Conservation (phyloP, 1,139 yeast species). For the Hanseniaspora sp. region DNA sequence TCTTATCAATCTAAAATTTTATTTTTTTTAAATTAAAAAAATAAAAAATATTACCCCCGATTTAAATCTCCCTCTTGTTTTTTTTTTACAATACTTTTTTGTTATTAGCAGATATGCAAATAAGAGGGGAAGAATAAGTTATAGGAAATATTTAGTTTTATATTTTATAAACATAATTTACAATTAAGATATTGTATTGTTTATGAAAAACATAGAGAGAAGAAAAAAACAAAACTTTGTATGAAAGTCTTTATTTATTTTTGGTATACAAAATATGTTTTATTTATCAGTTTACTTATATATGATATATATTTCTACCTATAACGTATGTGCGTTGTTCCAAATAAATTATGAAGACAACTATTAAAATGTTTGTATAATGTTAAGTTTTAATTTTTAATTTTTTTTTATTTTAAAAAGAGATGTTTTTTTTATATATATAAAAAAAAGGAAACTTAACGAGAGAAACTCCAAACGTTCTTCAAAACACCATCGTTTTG, state of each 20-base stretch:
- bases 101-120: too few species aligned
- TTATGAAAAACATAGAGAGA: not conserved
- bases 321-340: not conserved
- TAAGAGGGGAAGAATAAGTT: too few species aligned
- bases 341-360: not conserved
- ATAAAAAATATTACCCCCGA: too few species aligned
- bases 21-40: too few species aligned
- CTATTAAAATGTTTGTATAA: slow-evolving; percentile 1
- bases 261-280: not conserved
- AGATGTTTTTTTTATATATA: not conserved
- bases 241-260: not conserved
- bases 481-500: slow-evolving; percentile 97
- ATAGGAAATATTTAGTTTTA: too few species aligned
- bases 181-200: too few species aligned
- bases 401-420: not conserved
- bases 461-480: slow-evolving; percentile 99
- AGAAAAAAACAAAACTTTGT: not conserved
- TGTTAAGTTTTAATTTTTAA: not conserved
- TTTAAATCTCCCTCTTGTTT: too few species aligned
- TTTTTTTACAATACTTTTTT: too few species aligned
- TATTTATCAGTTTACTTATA: not conserved
- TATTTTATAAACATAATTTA: too few species aligned
- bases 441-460: slow-evolving; percentile 40
- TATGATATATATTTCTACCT: not conserved
- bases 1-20: too few species aligned